Percentiles rank a stretch among this genome's conserved stretches.
phyloP scores from a whole-genome alignment of 495 filamentous ascomycete genomes.

The Penicillium arizonense region DNA sequence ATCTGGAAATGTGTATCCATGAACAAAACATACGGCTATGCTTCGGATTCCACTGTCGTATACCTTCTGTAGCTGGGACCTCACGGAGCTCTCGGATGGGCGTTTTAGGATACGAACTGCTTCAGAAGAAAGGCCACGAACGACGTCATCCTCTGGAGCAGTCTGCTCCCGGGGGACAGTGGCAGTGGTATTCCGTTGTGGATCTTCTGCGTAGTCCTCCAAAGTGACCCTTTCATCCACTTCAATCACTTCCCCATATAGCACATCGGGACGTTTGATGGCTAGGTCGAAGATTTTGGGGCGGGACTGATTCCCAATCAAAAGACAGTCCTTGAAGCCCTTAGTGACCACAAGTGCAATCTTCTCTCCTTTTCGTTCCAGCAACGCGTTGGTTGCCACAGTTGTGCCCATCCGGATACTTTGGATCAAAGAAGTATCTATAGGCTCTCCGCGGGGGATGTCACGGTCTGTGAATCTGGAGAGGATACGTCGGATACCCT shows the following conservation, averaged over 20 bases:
- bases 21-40: slow-evolving; percentile 47
- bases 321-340: slow-evolving; percentile 83
- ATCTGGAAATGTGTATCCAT: slow-evolving; percentile 48
- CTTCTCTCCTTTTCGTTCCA: slow-evolving; percentile 86
- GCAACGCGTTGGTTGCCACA: slow-evolving; percentile 77
- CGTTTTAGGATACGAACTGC: slow-evolving; percentile 40
- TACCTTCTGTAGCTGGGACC: slow-evolving; percentile 32
- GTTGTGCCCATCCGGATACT: slow-evolving; percentile 85
- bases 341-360: slow-evolving; percentile 83
- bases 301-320: slow-evolving; percentile 74
- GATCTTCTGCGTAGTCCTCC: slow-evolving; percentile 51
- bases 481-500: slow-evolving; percentile 80
- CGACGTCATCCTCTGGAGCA: slow-evolving; percentile 6
- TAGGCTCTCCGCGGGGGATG: slow-evolving; percentile 70
- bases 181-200: slow-evolving; percentile 13
- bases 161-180: slow-evolving; percentile 4
- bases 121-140: slow-evolving; percentile 31
- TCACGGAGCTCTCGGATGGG: slow-evolving; percentile 20
- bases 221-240: slow-evolving; percentile 80
- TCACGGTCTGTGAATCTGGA: slow-evolving; percentile 67
- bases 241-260: slow-evolving; percentile 69
- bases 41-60: slow-evolving; percentile 37
- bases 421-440: slow-evolving; percentile 75
- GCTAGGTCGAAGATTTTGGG: slow-evolving; percentile 75
- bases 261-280: slow-evolving; percentile 68